Evolutionary conservation across 2,329 filamentous ascomycete genomes (phyloP).

Genomic region (Aspergillus sp.): DNA sequence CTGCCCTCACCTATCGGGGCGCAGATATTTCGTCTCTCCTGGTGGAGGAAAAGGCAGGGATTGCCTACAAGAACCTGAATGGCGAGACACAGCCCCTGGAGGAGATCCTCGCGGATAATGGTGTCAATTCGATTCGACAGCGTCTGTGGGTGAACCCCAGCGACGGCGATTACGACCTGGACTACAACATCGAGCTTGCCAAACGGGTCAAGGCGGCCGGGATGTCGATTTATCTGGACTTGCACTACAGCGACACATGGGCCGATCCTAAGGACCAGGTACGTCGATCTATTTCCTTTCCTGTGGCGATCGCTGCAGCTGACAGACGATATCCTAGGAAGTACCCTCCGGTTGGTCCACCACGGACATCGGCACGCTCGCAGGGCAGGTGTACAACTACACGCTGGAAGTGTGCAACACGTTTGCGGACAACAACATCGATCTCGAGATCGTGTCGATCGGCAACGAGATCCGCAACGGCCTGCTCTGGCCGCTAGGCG

Average conservation of each 20-base stretch:
- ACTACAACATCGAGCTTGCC: constrained; percentile 69
- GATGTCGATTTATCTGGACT: constrained; percentile 60
- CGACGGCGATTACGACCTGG: constrained; percentile 65
- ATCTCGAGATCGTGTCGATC: constrained; percentile 64
- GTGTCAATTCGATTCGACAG: constrained; percentile 70
- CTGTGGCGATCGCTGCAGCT: not conserved
- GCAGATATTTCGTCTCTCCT: constrained; percentile 69
- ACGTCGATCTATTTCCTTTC: not conserved
- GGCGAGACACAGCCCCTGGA: constrained; percentile 60
- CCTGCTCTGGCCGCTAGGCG: constrained; percentile 65
- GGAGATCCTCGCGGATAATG: constrained; percentile 59
- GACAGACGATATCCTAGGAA: constrained; percentile 38
- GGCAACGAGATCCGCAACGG: constrained; percentile 72
- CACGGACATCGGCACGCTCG: constrained; percentile 56
- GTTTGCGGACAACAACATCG: constrained; percentile 57
- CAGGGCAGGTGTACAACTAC: constrained; percentile 68
- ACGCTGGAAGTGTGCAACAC: constrained; percentile 61
- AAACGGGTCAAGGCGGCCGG: constrained; percentile 64
- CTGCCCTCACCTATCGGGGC: constrained; percentile 62
- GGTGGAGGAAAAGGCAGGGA: constrained; percentile 62
- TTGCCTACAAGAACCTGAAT: constrained; percentile 58
- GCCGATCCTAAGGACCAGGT: constrained; percentile 37
- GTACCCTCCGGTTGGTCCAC: constrained; percentile 62
- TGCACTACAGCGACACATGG: constrained; percentile 71
- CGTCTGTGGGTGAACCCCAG: constrained; percentile 69